Base-by-base conservation (phyloP, 176 grass and related monocot genomes). In the Avena atlantica region DNA sequence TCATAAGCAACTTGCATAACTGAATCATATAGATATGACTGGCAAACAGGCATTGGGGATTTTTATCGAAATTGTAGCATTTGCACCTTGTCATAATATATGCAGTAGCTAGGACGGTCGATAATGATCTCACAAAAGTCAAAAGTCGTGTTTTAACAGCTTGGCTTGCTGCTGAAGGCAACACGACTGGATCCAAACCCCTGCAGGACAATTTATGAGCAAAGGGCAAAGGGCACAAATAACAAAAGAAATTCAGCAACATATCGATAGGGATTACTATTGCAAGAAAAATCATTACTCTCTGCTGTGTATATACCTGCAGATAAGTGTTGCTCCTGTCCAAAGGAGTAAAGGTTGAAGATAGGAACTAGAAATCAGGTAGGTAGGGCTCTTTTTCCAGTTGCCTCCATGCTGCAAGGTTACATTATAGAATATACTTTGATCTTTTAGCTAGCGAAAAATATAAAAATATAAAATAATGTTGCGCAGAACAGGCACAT, bases 301-400 rank as follows among this genome's bases (percentile, higher is more conserved):
- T 78, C 75, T 78, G 75, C 9, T 78, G 29, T 40, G 29, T 19
- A 55, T 11, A 37, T 78, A 78, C 75, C 75, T 78, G 75, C 51
- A 78, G 29, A 78, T 78, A 78, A 78, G 75, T 78, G 75, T 78
- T 78, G 75, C 75, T 40, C 75, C 75, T 58, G 75, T 78, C 50
- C 75, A 78, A 58, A 78, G 75, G 52, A 78, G 75, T 78, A 99
- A 85, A 73, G 97, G 97, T 87, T 99, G 94, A 87, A 99, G 81
- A 84, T 96, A 99, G 47, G 71, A 96, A 11, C 67, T 89, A 85
- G 94, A 99, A 87, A 96, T 90, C 85, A 93, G 51, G 80, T 99
- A 96, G 12, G 92, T 86, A 89, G 69, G 95, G 74, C 97, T 96
- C 89, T 90, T 99, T 83, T 96, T 99, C 97, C 97, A 99, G 80